A percentile compares a stretch with the other conserved stretches of the same genome.
These are phyloP conservation scores for Scheffersomyces spartinae DNA, from an alignment of 805 yeast genomes.

Conservation along the genomic window DNA sequence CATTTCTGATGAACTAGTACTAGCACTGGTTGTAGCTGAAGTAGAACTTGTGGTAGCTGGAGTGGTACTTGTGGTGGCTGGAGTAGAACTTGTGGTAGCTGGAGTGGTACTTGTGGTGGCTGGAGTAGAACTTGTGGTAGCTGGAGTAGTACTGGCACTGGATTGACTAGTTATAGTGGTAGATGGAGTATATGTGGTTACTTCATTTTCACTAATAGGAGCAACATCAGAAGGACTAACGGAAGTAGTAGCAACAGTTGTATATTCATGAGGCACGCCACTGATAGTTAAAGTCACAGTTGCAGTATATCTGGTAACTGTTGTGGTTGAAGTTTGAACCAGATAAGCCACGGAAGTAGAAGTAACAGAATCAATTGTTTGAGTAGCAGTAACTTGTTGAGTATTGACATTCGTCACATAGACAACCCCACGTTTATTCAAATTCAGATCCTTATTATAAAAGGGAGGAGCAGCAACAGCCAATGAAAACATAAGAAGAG, in stretches of 20 bases:
- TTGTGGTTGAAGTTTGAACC: slow-evolving; percentile 20
- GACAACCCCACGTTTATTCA: slow-evolving; percentile 18
- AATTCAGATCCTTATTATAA: slow-evolving; percentile 10
- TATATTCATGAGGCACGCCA: slow-evolving; percentile 24
- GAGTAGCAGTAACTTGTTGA: slow-evolving; percentile 21
- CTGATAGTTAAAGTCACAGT: slow-evolving; percentile 31
- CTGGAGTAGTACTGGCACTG: slow-evolving; percentile 3
- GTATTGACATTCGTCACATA: slow-evolving; percentile 22
- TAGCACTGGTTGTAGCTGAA: no score
- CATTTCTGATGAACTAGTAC: no score
- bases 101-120: slow-evolving; percentile 5
- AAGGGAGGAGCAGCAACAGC: slow-evolving; percentile 11
- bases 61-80: slow-evolving; percentile 8
- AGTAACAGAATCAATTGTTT: slow-evolving; percentile 18
- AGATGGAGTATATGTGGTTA: slow-evolving; percentile 2
- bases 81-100: slow-evolving; percentile 5
- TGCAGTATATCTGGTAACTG: slow-evolving; percentile 30
- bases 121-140: slow-evolving; percentile 4
- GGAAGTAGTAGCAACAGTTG: slow-evolving; percentile 24
- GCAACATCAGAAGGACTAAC: slow-evolving; percentile 8
- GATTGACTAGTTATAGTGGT: slow-evolving; percentile 6
- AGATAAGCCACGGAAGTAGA: slow-evolving; percentile 17
- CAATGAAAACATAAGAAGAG: slow-evolving; percentile 11
- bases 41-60: slow-evolving; percentile 8
- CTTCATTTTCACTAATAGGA: slow-evolving; percentile 4